A percentile compares a stretch with the other conserved stretches of the same genome.
phyloP scores from a whole-genome alignment of 495 filamentous ascomycete genomes.

The Apiosordaria backusii region DNA sequence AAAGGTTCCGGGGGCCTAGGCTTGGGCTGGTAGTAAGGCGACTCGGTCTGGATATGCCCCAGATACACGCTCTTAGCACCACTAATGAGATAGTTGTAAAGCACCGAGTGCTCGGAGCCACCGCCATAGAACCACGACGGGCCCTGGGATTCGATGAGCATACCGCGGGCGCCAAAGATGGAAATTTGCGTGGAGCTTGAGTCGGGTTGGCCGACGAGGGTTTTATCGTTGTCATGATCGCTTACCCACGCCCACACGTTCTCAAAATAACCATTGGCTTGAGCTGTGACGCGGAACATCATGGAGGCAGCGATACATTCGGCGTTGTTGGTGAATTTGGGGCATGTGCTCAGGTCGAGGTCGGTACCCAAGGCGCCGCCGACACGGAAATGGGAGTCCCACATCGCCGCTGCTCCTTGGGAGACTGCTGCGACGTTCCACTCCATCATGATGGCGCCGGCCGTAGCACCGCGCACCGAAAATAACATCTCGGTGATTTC shows the following conservation, averaged over 20 bases:
- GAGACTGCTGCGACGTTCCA: slow-evolving; percentile 62
- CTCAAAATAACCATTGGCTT: slow-evolving; percentile 74
- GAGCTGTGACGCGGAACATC: slow-evolving; percentile 68
- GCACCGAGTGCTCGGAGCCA: slow-evolving; percentile 64
- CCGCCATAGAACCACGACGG: slow-evolving; percentile 44
- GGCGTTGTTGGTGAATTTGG: slow-evolving; percentile 33
- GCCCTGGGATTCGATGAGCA: slow-evolving; percentile 59
- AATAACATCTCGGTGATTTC: slow-evolving; percentile 80
- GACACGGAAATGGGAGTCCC: slow-evolving; percentile 21
- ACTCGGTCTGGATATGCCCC: slow-evolving; percentile 78
- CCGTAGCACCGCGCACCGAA: slow-evolving; percentile 65
- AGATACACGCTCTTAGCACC: slow-evolving; percentile 74
- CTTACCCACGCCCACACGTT: slow-evolving; percentile 92
- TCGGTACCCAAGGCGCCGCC: slow-evolving; percentile 53
- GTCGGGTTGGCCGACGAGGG: slow-evolving; percentile 43
- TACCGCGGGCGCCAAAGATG: slow-evolving; percentile 79
- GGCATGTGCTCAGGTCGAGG: slow-evolving; percentile 61
- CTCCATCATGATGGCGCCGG: slow-evolving; percentile 80
- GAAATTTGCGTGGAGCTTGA: slow-evolving; percentile 3
- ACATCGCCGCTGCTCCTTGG: slow-evolving; percentile 12
- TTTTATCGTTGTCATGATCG: slow-evolving; percentile 76
- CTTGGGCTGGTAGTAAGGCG: slow-evolving; percentile 81
- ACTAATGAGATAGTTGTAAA: slow-evolving; percentile 77
- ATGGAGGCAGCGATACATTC: slow-evolving; percentile 57
- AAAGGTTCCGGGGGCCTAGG: slow-evolving; percentile 64